Percentiles rank a stretch among this genome's conserved stretches.
phyloP scores from a whole-genome alignment of 2,329 filamentous ascomycete species.

The Fusarium burgessii region DNA sequence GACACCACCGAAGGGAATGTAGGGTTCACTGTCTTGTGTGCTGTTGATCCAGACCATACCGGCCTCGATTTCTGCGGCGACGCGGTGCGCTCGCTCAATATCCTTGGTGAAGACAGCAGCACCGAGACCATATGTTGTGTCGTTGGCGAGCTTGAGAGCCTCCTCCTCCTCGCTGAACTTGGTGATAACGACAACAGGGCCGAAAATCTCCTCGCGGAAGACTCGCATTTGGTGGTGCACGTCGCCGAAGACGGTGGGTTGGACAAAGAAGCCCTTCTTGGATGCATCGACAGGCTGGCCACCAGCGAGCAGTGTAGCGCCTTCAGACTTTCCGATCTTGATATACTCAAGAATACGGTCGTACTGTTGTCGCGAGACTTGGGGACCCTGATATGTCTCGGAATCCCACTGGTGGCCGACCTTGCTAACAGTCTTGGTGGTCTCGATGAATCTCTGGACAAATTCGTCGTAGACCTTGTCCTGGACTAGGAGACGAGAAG shows the following conservation, averaged over 20 bases:
- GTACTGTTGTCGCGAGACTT: conserved; percentile 73
- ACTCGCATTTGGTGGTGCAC: conserved; percentile 79
- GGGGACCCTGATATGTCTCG: conserved; percentile 54
- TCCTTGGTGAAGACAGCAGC: conserved; percentile 83
- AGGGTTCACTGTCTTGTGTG: conserved; percentile 44
- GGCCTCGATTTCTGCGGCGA: conserved; percentile 78
- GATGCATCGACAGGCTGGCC: conserved; percentile 64
- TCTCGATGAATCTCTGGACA: conserved; percentile 78
- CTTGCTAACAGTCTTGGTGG: conserved; percentile 64
- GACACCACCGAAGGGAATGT: conserved; percentile 45
- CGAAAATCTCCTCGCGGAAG: conserved; percentile 90
- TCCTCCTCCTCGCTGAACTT: conserved; percentile 87
- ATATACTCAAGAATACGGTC: conserved; percentile 76
- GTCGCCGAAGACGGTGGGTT: conserved; percentile 87
- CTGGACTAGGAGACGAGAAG: conserved; percentile 84
- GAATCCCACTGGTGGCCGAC: conserved; percentile 51
- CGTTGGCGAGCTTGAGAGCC: conserved; percentile 78
- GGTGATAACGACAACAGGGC: conserved; percentile 82
- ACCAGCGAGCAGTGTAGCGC: conserved; percentile 45
- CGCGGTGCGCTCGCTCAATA: conserved; percentile 82
- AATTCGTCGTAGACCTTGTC: conserved; percentile 88
- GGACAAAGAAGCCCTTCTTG: conserved; percentile 83
- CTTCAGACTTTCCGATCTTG: conserved; percentile 46
- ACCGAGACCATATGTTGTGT: conserved; percentile 81
- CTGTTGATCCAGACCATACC: conserved; percentile 69